These are phyloP conservation scores for Paramecium sonneborni DNA, from an alignment of 73 alveolate species.

Conservation along the genomic window DNA sequence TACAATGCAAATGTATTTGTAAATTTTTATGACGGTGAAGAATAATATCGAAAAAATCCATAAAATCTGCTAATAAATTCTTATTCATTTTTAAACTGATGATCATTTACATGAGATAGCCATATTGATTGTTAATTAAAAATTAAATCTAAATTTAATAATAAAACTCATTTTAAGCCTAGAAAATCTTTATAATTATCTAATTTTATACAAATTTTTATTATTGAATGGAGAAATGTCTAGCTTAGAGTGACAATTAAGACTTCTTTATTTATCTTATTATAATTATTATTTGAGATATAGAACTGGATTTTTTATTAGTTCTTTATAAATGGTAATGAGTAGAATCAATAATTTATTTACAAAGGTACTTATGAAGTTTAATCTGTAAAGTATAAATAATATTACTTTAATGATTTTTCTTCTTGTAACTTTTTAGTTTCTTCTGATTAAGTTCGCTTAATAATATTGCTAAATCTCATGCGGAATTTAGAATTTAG, in stretches of 20 bases:
- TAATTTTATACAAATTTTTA: background rate
- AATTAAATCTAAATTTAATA: too few species aligned
- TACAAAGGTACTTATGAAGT: background rate
- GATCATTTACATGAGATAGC: too few species aligned
- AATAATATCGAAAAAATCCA: too few species aligned
- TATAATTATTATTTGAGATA: background rate
- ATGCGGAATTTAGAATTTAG: background rate
- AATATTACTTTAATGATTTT: background rate
- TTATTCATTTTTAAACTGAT: too few species aligned
- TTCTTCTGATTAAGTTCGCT: background rate
- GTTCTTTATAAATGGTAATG: background rate
- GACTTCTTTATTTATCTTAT: background rate
- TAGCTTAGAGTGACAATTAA: background rate
- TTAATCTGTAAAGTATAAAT: background rate
- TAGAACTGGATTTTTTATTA: background rate
- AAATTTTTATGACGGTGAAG: too few species aligned
- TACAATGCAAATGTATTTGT: too few species aligned
- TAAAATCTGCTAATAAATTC: too few species aligned
- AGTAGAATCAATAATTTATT: slow-evolving; percentile 2
- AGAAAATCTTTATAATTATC: background rate
- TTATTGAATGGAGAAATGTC: slow-evolving; percentile 15
- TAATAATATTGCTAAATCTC: background rate
- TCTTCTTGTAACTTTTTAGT: background rate
- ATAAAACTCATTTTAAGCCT: background rate
- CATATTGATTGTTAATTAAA: too few species aligned